These are phyloP conservation scores for Globisporangium camurandrum DNA, from an alignment of 352 stramenopile genomes.

Conservation along the genomic window DNA sequence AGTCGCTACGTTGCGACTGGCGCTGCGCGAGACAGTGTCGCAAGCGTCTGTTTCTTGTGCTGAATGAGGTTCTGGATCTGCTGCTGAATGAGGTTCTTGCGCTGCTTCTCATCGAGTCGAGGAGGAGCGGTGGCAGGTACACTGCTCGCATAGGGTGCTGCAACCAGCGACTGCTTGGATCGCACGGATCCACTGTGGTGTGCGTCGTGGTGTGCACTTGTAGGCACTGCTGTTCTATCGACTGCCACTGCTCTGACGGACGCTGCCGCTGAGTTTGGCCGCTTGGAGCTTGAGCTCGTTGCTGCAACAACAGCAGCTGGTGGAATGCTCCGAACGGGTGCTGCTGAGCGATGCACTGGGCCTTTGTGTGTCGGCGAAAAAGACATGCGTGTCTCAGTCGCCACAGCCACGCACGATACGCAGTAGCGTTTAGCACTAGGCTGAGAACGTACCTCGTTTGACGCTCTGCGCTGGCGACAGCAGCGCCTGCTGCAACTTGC, in stretches of 20 bases:
- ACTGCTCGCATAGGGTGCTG: background rate
- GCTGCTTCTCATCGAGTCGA: conserved; percentile 46
- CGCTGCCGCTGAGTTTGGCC: background rate
- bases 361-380: background rate
- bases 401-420: too few relatives aligned
- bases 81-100: conserved; percentile 53
- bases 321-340: background rate
- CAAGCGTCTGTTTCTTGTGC: conserved; percentile 65
- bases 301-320: too few relatives aligned
- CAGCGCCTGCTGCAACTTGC: background rate
- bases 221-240: background rate
- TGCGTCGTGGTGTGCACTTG: background rate
- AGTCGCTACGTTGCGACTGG: conserved; percentile 14
- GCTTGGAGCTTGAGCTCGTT: background rate
- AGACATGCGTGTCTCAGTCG: background rate
- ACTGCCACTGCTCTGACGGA: background rate
- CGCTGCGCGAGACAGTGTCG: conserved; percentile 28
- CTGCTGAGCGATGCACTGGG: conserved; percentile 1
- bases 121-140: conserved; percentile 1
- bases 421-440: background rate
- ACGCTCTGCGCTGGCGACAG: conserved; percentile 13
- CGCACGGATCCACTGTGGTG: background rate
- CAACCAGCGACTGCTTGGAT: background rate
- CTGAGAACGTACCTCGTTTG: conserved; percentile 9
- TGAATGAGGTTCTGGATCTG: conserved; percentile 77